These are phyloP conservation scores for Dothideomycetidae sp. DNA, from an alignment of 2,329 filamentous ascomycete species.

Conservation along the genomic window DNA sequence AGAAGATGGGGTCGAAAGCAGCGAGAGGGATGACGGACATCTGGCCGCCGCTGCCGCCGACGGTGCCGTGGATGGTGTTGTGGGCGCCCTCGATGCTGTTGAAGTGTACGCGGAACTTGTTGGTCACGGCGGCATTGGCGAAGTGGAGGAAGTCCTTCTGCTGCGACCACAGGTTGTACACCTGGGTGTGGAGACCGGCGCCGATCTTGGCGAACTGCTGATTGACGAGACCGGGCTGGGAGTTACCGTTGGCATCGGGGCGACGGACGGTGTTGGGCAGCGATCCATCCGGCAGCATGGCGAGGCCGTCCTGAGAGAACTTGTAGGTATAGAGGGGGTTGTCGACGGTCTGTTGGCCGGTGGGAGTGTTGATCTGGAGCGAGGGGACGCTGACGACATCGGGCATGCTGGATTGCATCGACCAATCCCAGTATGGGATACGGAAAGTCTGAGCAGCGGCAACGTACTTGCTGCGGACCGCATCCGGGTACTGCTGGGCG, in stretches of 20 bases:
- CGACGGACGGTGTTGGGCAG: not conserved
- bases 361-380: constrained; percentile 18
- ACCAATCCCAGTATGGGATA: constrained; percentile 21
- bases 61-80: constrained; percentile 33
- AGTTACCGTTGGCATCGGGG: not conserved
- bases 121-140: not conserved
- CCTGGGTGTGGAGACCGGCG: not conserved
- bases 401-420: constrained; percentile 16
- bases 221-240: not conserved
- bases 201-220: not conserved
- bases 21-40: constrained; percentile 21
- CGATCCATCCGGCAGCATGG: not conserved
- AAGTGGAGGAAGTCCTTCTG: not conserved
- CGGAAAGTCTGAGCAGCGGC: constrained; percentile 17
- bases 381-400: constrained; percentile 14
- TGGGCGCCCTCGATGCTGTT: constrained; percentile 19
- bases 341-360: constrained; percentile 15
- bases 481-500: not conserved
- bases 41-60: constrained; percentile 27
- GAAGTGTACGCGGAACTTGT: not conserved
- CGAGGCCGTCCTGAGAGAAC: constrained; percentile 10
- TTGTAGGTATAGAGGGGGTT: constrained; percentile 18
- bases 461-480: constrained; percentile 1
- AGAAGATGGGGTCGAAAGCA: constrained; percentile 23
- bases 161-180: not conserved